A percentile compares a stretch with the other conserved stretches of the same genome.
phyloP scores from a whole-genome alignment of 345 rosid genomes.

The Nephelium lappaceum region DNA sequence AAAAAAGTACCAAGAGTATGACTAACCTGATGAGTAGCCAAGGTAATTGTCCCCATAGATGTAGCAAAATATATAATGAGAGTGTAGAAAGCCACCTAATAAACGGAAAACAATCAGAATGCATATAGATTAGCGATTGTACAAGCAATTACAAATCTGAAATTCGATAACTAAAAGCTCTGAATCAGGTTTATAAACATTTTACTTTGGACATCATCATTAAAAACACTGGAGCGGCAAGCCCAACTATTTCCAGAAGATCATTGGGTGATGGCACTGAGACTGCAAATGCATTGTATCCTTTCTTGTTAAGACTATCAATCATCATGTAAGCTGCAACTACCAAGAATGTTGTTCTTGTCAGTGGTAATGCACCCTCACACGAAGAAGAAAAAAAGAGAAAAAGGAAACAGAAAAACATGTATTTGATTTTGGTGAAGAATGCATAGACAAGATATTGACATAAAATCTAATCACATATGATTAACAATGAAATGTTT shows the following conservation, averaged over 20 bases:
- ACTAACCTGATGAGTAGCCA: conserved; percentile 60
- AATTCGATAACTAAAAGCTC: neutral
- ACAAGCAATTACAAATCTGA: neutral
- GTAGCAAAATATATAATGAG: conserved; percentile 46
- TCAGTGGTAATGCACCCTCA: conserved; percentile 9
- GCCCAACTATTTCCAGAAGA: conserved; percentile 53
- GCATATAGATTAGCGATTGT: neutral
- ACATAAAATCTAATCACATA: neutral
- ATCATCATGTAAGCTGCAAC: conserved; percentile 89
- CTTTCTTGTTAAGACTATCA: conserved; percentile 65
- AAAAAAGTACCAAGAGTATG: conserved; percentile 6
- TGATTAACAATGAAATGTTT: neutral
- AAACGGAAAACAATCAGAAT: neutral
- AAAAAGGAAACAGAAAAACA: too few relatives aligned
- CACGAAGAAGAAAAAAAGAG: neutral
- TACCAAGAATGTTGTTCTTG: conserved; percentile 43
- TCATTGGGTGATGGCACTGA: conserved; percentile 65
- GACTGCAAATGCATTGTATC: conserved; percentile 62
- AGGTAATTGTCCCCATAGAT: conserved; percentile 45
- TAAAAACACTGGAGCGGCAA: conserved; percentile 83
- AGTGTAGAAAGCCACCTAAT: conserved; percentile 46
- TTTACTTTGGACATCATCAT: conserved; percentile 75
- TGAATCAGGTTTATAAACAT: neutral
- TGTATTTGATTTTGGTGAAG: neutral
- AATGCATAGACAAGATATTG: neutral